Percentiles rank a stretch among this genome's conserved stretches.
phyloP scores from a whole-genome alignment of 352 stramenopile genomes.

The Phytophthora pistaciae region DNA sequence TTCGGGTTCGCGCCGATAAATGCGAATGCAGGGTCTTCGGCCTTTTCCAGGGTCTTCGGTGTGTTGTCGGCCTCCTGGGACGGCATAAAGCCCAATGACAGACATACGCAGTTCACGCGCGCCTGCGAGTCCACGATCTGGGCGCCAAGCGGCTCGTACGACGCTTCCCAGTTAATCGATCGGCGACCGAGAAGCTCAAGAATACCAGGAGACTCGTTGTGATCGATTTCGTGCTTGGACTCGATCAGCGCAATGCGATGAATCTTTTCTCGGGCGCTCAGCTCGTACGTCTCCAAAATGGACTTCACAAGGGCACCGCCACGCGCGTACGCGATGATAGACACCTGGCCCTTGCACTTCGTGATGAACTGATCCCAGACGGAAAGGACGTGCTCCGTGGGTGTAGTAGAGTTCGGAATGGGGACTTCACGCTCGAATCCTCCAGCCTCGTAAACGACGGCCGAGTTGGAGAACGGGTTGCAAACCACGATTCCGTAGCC shows the following conservation, averaged over 20 bases:
- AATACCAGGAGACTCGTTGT: constrained; percentile 78
- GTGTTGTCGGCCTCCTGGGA: constrained; percentile 72
- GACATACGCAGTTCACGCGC: constrained; percentile 86
- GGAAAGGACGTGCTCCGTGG: constrained; percentile 88
- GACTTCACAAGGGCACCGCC: constrained; percentile 87
- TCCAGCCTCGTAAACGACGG: constrained; percentile 89
- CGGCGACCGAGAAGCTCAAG: constrained; percentile 85
- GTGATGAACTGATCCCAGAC: constrained; percentile 88
- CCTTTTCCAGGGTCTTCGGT: constrained; percentile 79
- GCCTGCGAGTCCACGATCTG: constrained; percentile 90
- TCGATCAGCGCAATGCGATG: constrained; percentile 88
- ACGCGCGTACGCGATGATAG: constrained; percentile 84
- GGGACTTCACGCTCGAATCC: constrained; percentile 88
- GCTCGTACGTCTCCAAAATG: constrained; percentile 83
- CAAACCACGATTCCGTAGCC: constrained; percentile 88
- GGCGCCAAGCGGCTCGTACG: constrained; percentile 81
- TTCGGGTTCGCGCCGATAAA: constrained; percentile 84
- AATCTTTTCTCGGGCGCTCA: constrained; percentile 79
- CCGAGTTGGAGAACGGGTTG: constrained; percentile 90
- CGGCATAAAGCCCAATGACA: constrained; percentile 87
- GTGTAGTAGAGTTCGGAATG: constrained; percentile 84
- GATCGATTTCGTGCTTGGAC: constrained; percentile 90
- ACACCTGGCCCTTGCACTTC: constrained; percentile 88
- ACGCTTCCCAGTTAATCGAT: constrained; percentile 91
- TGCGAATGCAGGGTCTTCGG: constrained; percentile 83